Evolutionary conservation across 75 land plant genomes (phyloP).

Genomic region (Picea glauca): DNA sequence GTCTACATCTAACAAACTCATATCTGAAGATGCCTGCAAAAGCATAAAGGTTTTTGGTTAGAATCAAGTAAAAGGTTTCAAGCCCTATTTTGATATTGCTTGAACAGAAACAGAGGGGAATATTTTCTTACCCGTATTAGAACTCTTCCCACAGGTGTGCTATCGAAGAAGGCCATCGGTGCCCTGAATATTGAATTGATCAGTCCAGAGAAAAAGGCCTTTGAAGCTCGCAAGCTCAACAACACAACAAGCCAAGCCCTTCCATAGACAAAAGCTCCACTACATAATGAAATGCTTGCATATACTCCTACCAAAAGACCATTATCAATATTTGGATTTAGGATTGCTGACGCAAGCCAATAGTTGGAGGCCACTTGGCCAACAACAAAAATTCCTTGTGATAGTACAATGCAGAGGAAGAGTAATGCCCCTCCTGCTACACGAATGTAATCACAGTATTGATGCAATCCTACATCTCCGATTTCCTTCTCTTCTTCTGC

Average conservation of each 20-base stretch:
- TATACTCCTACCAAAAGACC: slow-evolving; percentile 50
- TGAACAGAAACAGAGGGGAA: neutral
- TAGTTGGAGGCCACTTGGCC: slow-evolving; percentile 49
- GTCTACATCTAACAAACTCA: neutral
- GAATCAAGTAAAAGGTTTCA: neutral
- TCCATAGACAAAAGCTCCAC: slow-evolving; percentile 43
- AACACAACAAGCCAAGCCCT: slow-evolving; percentile 36
- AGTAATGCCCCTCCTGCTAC: slow-evolving; percentile 33
- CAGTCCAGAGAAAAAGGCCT: slow-evolving; percentile 57
- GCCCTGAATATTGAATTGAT: slow-evolving; percentile 62
- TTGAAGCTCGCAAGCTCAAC: slow-evolving; percentile 62
- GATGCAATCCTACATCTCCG: slow-evolving; percentile 60
- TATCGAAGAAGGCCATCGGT: slow-evolving; percentile 84
- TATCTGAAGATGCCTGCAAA: neutral
- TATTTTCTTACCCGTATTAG: slow-evolving; percentile 60
- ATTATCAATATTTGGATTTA: slow-evolving; percentile 17
- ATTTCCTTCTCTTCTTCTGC: slow-evolving; percentile 61
- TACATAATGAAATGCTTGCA: slow-evolving; percentile 32
- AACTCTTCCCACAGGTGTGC: slow-evolving; percentile 77
- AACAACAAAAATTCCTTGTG: slow-evolving; percentile 44
- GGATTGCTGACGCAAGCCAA: slow-evolving; percentile 61
- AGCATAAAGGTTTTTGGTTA: neutral
- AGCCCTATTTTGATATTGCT: neutral
- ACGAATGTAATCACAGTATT: slow-evolving; percentile 44
- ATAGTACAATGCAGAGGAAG: slow-evolving; percentile 10